Conservation (phyloP, 495 filamentous ascomycete genomes). For the Lasiosphaeriaceae sp. region DNA sequence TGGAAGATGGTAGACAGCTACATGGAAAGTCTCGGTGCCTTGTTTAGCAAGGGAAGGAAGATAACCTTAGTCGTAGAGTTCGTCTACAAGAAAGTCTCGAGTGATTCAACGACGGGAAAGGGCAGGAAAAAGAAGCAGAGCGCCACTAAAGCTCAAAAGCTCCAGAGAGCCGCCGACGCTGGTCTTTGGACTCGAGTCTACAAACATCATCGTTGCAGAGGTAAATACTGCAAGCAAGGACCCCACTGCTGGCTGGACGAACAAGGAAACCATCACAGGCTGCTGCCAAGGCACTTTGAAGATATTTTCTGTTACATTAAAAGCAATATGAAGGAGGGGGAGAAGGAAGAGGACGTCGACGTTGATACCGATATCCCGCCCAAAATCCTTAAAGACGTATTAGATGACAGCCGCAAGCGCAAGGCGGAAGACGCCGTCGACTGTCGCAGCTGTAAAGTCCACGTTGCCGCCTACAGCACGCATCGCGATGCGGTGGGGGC, state of each 20-base stretch:
- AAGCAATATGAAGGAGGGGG: conserved; percentile 8
- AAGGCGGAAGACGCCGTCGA: conserved; percentile 4
- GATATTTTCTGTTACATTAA: conserved; percentile 6
- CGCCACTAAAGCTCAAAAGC: conserved; percentile 8
- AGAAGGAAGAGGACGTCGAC: conserved; percentile 7
- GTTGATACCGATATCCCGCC: conserved; percentile 2
- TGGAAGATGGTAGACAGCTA: conserved; percentile 6
- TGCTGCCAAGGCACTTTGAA: conserved; percentile 10
- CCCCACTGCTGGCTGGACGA: conserved; percentile 8
- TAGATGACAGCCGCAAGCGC: conserved; percentile 10
- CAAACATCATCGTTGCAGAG: conserved; percentile 9
- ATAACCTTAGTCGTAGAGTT: conserved; percentile 6
- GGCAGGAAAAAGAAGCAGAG: conserved; percentile 10
- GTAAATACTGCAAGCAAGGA: conserved; percentile 8
- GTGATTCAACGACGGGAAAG: neutral
- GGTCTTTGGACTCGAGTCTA: conserved; percentile 8
- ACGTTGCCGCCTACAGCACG: neutral
- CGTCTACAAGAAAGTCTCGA: neutral
- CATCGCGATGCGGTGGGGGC: neutral
- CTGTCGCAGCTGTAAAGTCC: conserved; percentile 6
- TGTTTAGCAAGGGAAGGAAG: neutral
- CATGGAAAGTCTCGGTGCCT: neutral
- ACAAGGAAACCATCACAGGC: conserved; percentile 9
- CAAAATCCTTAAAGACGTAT: conserved; percentile 6
- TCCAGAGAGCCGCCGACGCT: conserved; percentile 7